Conservation (phyloP, 2,329 filamentous ascomycete species). For the Onygena corvina region DNA sequence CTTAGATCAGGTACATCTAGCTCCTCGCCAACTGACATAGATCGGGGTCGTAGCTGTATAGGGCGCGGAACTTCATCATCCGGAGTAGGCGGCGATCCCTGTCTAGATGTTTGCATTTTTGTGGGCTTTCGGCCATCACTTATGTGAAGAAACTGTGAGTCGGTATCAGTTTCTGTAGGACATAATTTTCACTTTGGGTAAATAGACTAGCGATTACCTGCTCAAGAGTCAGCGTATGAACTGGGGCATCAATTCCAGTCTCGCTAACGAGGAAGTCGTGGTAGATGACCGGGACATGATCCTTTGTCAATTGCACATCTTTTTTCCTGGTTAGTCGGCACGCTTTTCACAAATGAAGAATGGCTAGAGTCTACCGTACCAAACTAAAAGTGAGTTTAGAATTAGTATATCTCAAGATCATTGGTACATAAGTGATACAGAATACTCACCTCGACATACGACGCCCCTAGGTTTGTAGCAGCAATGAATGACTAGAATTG, state of each 20-base stretch:
- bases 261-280: slow-evolving; percentile 97
- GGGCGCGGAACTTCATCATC: slow-evolving; percentile 26
- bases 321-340: slow-evolving; percentile 38
- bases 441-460: slow-evolving; percentile 49
- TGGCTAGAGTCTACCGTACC: slow-evolving; percentile 15
- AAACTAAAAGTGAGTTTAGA: slow-evolving; percentile 1
- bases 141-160: slow-evolving; percentile 63
- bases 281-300: slow-evolving; percentile 95
- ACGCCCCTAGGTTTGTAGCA: slow-evolving; percentile 78
- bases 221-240: slow-evolving; percentile 87
- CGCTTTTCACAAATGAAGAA: background rate
- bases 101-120: slow-evolving; percentile 8
- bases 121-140: slow-evolving; percentile 45
- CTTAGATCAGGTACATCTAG: slow-evolving; percentile 44
- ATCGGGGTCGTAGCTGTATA: slow-evolving; percentile 34
- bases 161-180: slow-evolving; percentile 8
- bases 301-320: slow-evolving; percentile 96
- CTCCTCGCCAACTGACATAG: slow-evolving; percentile 48
- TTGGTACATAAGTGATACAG: background rate
- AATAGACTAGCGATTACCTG: slow-evolving; percentile 48
- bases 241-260: slow-evolving; percentile 90
- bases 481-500: slow-evolving; percentile 68
- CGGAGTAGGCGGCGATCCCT: slow-evolving; percentile 4
- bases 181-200: background rate
- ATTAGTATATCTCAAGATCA: background rate